A percentile compares a stretch with the other conserved stretches of the same genome.
Evolutionary conservation across 352 stramenopile species (phyloP).

Genomic region (Phytophthora cactorum): DNA sequence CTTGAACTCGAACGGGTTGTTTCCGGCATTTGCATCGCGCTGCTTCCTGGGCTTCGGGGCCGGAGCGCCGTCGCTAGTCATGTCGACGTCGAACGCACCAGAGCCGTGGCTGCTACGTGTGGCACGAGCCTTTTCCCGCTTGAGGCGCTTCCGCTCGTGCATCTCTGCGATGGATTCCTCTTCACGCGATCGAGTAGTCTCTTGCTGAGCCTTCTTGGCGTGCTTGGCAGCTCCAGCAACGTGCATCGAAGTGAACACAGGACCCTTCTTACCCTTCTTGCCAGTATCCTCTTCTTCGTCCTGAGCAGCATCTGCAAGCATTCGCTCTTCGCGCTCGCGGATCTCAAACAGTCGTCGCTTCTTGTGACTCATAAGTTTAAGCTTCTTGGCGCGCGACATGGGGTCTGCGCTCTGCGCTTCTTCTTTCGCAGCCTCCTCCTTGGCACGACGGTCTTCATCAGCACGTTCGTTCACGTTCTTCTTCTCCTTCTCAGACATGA

Average conservation of each 20-base stretch:
- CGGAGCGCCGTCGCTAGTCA: slow-evolving; percentile 45
- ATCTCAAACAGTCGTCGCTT: slow-evolving; percentile 87
- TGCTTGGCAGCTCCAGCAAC: slow-evolving; percentile 81
- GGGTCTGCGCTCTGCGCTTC: slow-evolving; percentile 38
- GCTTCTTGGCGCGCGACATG: slow-evolving; percentile 73
- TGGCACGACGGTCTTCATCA: slow-evolving; percentile 66
- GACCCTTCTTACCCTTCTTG: slow-evolving; percentile 54
- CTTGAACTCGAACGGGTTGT: slow-evolving; percentile 87
- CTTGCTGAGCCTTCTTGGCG: slow-evolving; percentile 77
- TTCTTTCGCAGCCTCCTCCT: slow-evolving; percentile 46
- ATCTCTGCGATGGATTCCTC: slow-evolving; percentile 86
- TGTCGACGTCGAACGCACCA: slow-evolving; percentile 78
- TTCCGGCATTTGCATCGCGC: slow-evolving; percentile 47
- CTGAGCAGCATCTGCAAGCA: slow-evolving; percentile 69
- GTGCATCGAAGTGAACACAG: slow-evolving; percentile 81
- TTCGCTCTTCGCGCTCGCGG: slow-evolving; percentile 81
- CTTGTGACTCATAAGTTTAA: slow-evolving; percentile 90
- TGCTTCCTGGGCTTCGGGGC: slow-evolving; percentile 46
- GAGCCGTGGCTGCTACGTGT: slow-evolving; percentile 60
- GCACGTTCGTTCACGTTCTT: slow-evolving; percentile 77
- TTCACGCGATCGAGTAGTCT: slow-evolving; percentile 58
- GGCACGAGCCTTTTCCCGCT: slow-evolving; percentile 74
- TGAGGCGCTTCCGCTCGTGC: slow-evolving; percentile 78
- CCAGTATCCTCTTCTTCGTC: slow-evolving; percentile 38
- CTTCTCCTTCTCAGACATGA: slow-evolving; percentile 92